Conservation (phyloP, 2,329 filamentous ascomycete genomes). For the Pseudocercospora vitis region DNA sequence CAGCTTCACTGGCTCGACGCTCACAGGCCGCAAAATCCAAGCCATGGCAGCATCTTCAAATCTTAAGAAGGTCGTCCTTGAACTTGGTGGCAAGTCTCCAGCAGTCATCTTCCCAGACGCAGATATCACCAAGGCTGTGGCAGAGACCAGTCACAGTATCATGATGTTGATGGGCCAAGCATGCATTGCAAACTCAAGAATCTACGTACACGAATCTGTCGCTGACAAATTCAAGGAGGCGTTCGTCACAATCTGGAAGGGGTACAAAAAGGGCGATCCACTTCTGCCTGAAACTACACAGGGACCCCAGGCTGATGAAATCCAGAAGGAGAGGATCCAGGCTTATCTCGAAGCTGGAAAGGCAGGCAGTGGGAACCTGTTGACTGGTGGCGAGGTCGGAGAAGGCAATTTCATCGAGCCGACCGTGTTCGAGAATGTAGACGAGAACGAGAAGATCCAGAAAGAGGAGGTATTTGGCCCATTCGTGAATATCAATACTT, state of each 20-base stretch:
- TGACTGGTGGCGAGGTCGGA: slow-evolving; percentile 27
- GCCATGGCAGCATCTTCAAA: slow-evolving; percentile 33
- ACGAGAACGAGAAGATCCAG: slow-evolving; percentile 42
- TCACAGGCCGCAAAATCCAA: slow-evolving; percentile 53
- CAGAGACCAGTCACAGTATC: slow-evolving; percentile 62
- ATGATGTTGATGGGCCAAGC: slow-evolving; percentile 59
- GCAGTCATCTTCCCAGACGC: slow-evolving; percentile 50
- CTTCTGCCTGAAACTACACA: slow-evolving; percentile 68
- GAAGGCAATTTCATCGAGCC: slow-evolving; percentile 50
- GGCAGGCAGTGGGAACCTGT: slow-evolving; percentile 28
- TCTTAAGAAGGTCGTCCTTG: slow-evolving; percentile 60
- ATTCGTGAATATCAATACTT: slow-evolving; percentile 41
- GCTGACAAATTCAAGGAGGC: slow-evolving; percentile 61
- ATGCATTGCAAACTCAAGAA: slow-evolving; percentile 60
- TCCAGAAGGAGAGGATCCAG: slow-evolving; percentile 48
- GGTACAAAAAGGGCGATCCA: slow-evolving; percentile 65
- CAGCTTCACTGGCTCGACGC: slow-evolving; percentile 73
- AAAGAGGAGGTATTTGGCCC: slow-evolving; percentile 45
- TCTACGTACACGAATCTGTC: slow-evolving; percentile 57
- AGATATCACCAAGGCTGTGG: slow-evolving; percentile 45
- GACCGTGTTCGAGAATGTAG: slow-evolving; percentile 49
- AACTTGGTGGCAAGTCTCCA: slow-evolving; percentile 60
- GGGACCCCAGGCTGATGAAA: slow-evolving; percentile 63
- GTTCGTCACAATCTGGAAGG: slow-evolving; percentile 59
- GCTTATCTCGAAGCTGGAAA: slow-evolving; percentile 28